Percentiles rank a stretch among this genome's conserved stretches.
Conservation (phyloP, 2,329 filamentous ascomycete species). For the Rhytidhysteron rufulum region DNA sequence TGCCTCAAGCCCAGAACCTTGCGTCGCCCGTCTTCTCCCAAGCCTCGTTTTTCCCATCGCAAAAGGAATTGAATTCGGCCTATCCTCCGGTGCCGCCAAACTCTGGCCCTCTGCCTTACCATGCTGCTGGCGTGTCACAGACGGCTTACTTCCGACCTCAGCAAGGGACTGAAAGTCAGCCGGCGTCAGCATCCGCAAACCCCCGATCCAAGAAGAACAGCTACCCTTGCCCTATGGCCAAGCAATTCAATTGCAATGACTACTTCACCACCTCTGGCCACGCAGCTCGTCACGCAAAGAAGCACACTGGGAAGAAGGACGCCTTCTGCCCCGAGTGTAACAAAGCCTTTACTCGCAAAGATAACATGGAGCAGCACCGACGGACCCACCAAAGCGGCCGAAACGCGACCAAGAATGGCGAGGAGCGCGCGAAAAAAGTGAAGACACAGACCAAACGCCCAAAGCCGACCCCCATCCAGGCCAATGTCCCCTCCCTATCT, state of each 20-base stretch:
- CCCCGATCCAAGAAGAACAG: conserved; percentile 56
- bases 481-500: conserved; percentile 12
- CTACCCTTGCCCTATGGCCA: conserved; percentile 70
- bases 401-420: conserved; percentile 31
- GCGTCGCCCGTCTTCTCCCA: conserved; percentile 26
- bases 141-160: conserved; percentile 18
- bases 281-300: conserved; percentile 80
- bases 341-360: conserved; percentile 76
- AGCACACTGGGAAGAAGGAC: conserved; percentile 77
- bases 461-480: conserved; percentile 28
- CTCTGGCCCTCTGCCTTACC: conserved; percentile 20
- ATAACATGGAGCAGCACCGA: conserved; percentile 86
- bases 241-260: conserved; percentile 69
- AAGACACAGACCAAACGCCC: conserved; percentile 32
- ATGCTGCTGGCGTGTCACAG: conserved; percentile 12
- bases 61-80: conserved; percentile 21
- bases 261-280: conserved; percentile 82
- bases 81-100: conserved; percentile 24
- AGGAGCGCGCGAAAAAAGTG: conserved; percentile 35
- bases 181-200: conserved; percentile 21
- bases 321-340: conserved; percentile 67
- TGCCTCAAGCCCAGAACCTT: conserved; percentile 13
- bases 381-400: conserved; percentile 64
- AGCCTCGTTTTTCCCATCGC: conserved; percentile 22
- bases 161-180: conserved; percentile 6